phyloP scores from a whole-genome alignment of 139 green algal species.

The Deuterostichococcus epilithicus region DNA sequence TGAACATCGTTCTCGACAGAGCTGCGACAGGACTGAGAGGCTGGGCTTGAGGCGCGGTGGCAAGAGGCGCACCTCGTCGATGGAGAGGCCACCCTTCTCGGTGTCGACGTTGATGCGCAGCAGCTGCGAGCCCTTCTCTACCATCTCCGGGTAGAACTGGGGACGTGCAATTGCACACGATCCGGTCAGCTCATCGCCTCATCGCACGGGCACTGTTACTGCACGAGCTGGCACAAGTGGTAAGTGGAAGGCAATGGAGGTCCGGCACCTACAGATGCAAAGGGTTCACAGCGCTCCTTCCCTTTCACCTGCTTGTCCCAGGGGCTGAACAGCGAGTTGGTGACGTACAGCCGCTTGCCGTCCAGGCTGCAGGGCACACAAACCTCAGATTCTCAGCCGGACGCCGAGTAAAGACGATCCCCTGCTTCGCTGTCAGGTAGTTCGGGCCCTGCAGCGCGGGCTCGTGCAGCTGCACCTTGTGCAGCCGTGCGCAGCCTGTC shows the following conservation, averaged over 20 bases:
- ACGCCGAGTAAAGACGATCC: neutral
- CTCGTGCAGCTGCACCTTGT: neutral
- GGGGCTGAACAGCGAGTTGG: constrained; percentile 40
- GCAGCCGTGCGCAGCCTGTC: neutral
- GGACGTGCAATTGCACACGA: too few relatives aligned
- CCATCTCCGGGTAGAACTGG: constrained; percentile 82
- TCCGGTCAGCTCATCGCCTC: too few relatives aligned
- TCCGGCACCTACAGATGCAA: too few relatives aligned
- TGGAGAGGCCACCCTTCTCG: constrained; percentile 55
- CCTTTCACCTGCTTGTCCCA: too few relatives aligned
- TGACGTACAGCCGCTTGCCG: constrained; percentile 79
- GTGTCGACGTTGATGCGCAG: constrained; percentile 71
- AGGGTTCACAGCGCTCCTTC: too few relatives aligned
- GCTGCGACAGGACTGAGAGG: neutral
- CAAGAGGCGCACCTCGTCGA: constrained; percentile 37
- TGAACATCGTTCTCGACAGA: neutral
- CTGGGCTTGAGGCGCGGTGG: neutral
- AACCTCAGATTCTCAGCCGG: neutral
- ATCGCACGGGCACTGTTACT: too few relatives aligned
- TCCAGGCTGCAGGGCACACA: constrained; percentile 49
- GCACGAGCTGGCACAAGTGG: too few relatives aligned
- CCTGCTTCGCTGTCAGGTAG: neutral
- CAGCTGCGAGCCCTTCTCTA: constrained; percentile 56
- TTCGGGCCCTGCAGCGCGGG: neutral
- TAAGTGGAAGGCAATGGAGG: too few relatives aligned